Evolutionary conservation across 2,329 filamentous ascomycete species (phyloP), one percentile per base, ranked within the genome.

Genomic region (Neonectria ditissima): DNA sequence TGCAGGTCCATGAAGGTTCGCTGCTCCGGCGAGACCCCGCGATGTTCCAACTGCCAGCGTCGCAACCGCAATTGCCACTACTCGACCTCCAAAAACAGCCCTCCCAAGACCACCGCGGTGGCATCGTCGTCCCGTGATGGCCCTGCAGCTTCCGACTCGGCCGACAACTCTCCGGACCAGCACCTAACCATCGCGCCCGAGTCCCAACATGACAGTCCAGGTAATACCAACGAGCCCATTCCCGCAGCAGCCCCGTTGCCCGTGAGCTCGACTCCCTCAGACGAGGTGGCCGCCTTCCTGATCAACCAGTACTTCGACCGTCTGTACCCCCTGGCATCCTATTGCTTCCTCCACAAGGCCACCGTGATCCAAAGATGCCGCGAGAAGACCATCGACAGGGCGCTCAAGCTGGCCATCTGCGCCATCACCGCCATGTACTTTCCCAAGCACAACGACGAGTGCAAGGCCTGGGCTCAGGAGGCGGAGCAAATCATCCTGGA

Each of bases 1-100:
- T 74, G 72, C 7, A 62, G 72, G 9, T 58, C 65, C 28, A 74
- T 74, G 70, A 74, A 74, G 61, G 70, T 74, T n/a, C 63, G 72
- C 22, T 74, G 72, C 26, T 74, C 71, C 24, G 72, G 71, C 20
- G 71, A 74, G 52, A 62, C 59, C 20, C 72, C 72, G 13, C 65
- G 56, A 30, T 74, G 72, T 14, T 59, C 71, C 18, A 74, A 74
- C 32, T 74, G 72, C 20, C 68, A 66, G 5, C 59, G 72, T 9
- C 62, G 70, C n/a, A 74, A 74, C 5, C 69, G 65, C 32, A 53
- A 64, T 26, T 74, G 72, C 18, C 69, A 65, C 16, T 74, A 74
- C 39, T 41, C 63, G 1, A 39, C 55, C 24, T 59, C 71, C 14
- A 74, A 65, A 43, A 24, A 43, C 22, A 64, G 54, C 2, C 62